A percentile compares a stretch with the other conserved stretches of the same genome.
Conservation (phyloP, 495 filamentous ascomycete species). For the Penicillium canariense region DNA sequence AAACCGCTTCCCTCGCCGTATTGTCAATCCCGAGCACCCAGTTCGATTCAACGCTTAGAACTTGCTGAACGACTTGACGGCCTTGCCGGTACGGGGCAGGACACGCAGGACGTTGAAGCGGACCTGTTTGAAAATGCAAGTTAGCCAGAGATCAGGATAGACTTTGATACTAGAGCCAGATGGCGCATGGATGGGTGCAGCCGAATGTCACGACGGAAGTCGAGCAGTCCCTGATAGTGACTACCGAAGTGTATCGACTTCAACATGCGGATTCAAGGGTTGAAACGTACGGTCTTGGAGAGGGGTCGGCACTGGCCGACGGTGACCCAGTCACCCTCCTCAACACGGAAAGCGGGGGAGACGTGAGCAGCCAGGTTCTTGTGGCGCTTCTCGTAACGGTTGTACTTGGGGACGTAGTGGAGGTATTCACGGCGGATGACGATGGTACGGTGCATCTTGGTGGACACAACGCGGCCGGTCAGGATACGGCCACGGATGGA, state of each 20-base stretch:
- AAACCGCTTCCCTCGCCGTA: conserved; percentile 45
- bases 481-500: conserved; percentile 99
- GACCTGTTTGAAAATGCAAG: conserved; percentile 54
- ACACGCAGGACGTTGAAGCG: conserved; percentile 99
- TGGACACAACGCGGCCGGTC: conserved; percentile 96
- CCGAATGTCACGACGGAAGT: background rate
- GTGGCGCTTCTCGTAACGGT: conserved; percentile 99
- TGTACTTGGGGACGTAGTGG: conserved; percentile 98
- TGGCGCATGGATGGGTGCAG: background rate
- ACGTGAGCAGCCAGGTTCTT: conserved; percentile 99
- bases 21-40: conserved; percentile 40
- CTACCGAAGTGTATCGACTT: background rate
- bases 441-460: conserved; percentile 99
- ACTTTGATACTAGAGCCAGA: background rate
- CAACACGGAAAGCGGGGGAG: conserved; percentile 98
- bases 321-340: conserved; percentile 97
- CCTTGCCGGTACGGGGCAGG: conserved; percentile 92
- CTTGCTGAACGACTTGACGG: conserved; percentile 95
- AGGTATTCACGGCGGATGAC: conserved; percentile 99
- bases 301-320: conserved; percentile 98
- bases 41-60: conserved; percentile 64
- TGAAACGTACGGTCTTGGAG: conserved; percentile 87
- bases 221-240: background rate
- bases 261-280: background rate
- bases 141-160: conserved; percentile 17